These are phyloP conservation scores for Rhizopus sp. DNA, from an alignment of 371 early-diverging fungal species.

Conservation along the genomic window DNA sequence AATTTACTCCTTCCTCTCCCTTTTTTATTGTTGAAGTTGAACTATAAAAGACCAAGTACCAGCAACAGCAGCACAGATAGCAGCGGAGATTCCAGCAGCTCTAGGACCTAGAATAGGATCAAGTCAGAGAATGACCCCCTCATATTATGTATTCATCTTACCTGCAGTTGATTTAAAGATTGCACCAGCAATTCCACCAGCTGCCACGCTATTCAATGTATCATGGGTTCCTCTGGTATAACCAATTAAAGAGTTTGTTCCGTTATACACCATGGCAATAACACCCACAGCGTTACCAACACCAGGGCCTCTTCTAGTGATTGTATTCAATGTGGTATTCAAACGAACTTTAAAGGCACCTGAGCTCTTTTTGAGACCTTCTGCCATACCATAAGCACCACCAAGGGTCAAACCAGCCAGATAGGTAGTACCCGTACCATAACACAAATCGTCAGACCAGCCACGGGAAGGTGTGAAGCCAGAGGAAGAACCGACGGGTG, in stretches of 20 bases:
- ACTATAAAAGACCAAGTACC: constrained; percentile 51
- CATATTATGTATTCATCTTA: constrained; percentile 15
- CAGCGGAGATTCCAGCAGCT: constrained; percentile 57
- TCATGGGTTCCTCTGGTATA: constrained; percentile 66
- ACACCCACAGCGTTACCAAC: constrained; percentile 85
- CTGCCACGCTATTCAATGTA: constrained; percentile 66
- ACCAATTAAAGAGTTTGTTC: constrained; percentile 70
- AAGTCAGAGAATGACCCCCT: not conserved
- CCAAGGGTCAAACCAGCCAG: constrained; percentile 78
- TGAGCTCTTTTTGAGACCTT: constrained; percentile 70
- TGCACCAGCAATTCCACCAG: constrained; percentile 78
- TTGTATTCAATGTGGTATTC: constrained; percentile 82
- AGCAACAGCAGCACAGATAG: constrained; percentile 58
- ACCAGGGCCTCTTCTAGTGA: constrained; percentile 87
- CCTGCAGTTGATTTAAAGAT: constrained; percentile 75
- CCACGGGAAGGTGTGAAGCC: constrained; percentile 76
- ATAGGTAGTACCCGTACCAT: constrained; percentile 85
- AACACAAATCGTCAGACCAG: constrained; percentile 85
- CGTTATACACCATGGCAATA: constrained; percentile 81
- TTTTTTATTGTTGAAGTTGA: too few relatives aligned
- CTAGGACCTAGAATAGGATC: constrained; percentile 42
- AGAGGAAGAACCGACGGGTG: constrained; percentile 20
- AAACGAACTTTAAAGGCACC: constrained; percentile 70
- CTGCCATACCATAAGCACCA: constrained; percentile 79
- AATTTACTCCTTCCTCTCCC: too few relatives aligned